Base-by-base conservation (phyloP, 176 grass and related monocot genomes). In the Canna indica region DNA sequence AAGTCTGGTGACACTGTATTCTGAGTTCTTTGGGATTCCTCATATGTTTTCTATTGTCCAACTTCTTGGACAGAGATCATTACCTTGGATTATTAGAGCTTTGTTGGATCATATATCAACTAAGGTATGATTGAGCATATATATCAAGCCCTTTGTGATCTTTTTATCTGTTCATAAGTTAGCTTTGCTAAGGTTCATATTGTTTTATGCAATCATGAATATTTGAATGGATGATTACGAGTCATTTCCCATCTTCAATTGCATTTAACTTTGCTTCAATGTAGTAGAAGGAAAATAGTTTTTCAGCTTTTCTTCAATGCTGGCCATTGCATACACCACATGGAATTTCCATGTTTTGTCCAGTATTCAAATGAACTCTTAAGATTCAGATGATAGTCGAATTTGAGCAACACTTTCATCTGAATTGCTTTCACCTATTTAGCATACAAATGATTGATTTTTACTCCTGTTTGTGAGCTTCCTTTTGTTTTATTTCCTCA, bases 21-120 rank as follows among this genome's bases (percentile, higher is more conserved):
- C 73, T 77, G 93, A 96, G 72, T 96, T 96, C 78, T 96, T 96
- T 69, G 93, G 93, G 81, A 85, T 90, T 47, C 81, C 93, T 77
- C 93, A 96, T 85, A 96, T 96, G 88, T 89, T 91, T 83, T 85
- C 93, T 81, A 72, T 87, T 83, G 93, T 89, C 67, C 91, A 90
- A 89, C 86, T 91, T 81, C 78, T 96, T 33, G 93, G 93, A 66
- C 87, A 86, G 17, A 91, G 93, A 91, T 91, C 93, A 73, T 83
- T 96, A 77, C 93, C 93, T 79, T 85, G 88, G 73, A 91, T 96
- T 42, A 86, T 96, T 66, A 88, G 93, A 77, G 83, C 93, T 77
- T 78, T 96, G 74, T 82, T 96, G 39, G 93, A 96, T 90, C 86
- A 96, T 80, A 85, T 96, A 77, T 96, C 93, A 75, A 91, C 83